Percentiles rank a stretch among this genome's conserved stretches.
phyloP scores from a whole-genome alignment of 805 yeast genomes.

The Sugiyamaella qingdaonensis region DNA sequence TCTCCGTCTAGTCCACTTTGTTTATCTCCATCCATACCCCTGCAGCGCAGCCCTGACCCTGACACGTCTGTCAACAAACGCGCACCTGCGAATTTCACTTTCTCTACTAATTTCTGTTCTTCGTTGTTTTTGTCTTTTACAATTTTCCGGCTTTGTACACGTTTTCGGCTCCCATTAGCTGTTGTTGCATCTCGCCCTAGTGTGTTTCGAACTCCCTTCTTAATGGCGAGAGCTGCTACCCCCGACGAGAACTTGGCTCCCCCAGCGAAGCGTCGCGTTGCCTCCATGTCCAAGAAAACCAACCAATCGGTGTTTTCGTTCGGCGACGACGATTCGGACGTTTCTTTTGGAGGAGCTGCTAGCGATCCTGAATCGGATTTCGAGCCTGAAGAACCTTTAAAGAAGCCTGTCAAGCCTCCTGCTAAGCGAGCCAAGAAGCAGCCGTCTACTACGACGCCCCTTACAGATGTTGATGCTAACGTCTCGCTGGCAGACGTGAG shows the following conservation, averaged over 20 bases:
- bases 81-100: too few species aligned
- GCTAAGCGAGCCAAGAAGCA: constrained; percentile 10
- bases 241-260: constrained; percentile 21
- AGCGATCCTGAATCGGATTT: constrained; percentile 18
- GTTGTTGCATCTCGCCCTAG: neutral
- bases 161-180: too few species aligned
- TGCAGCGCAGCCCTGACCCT: too few species aligned
- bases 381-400: constrained; percentile 11
- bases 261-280: neutral
- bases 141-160: too few species aligned
- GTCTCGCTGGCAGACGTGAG: neutral
- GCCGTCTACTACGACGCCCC: constrained; percentile 2
- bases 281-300: neutral
- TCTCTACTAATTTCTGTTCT: too few species aligned
- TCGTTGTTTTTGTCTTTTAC: too few species aligned
- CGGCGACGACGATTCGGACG: constrained; percentile 7
- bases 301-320: neutral
- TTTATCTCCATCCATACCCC: too few species aligned
- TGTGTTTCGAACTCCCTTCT: neutral
- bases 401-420: constrained; percentile 3
- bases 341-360: constrained; percentile 6
- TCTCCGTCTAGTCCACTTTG: too few species aligned
- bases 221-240: neutral
- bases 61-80: too few species aligned
- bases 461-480: neutral